Conservation (phyloP, 768 basidiomycete species). For the Trametes maxima region DNA sequence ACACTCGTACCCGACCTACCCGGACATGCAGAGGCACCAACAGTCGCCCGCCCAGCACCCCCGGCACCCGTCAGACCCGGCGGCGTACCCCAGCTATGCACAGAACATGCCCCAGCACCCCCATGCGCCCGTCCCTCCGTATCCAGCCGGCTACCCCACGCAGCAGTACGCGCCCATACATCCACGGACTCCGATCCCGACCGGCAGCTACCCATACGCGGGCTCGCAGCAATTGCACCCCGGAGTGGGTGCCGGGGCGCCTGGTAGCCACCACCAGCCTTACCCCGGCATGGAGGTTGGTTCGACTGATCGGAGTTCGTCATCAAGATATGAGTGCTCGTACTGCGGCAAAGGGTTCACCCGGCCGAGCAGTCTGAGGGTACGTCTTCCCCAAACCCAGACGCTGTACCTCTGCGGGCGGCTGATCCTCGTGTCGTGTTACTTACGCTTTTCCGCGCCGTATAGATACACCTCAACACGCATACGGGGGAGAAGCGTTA, state of each 20-base stretch:
- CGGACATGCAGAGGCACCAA: constrained; percentile 14
- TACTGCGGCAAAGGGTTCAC: constrained; percentile 85
- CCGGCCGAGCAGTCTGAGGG: constrained; percentile 82
- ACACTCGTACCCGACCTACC: constrained; percentile 15
- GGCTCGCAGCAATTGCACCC: constrained; percentile 47
- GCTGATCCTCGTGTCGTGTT: constrained; percentile 5
- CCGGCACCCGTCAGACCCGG: constrained; percentile 22
- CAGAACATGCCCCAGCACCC: constrained; percentile 8
- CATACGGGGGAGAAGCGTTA: constrained; percentile 86
- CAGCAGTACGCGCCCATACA: constrained; percentile 13
- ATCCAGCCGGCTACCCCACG: constrained; percentile 17
- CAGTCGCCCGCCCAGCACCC: constrained; percentile 19
- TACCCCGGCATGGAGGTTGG: constrained; percentile 18
- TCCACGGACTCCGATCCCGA: constrained; percentile 23
- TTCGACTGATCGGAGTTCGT: constrained; percentile 28
- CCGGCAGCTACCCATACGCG: constrained; percentile 32
- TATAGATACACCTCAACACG: constrained; percentile 80
- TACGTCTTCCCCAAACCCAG: constrained; percentile 30
- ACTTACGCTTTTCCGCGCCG: constrained; percentile 3
- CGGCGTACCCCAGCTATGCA: constrained; percentile 18
- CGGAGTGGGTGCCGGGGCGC: constrained; percentile 31
- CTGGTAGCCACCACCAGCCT: constrained; percentile 14
- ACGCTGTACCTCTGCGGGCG: background rate
- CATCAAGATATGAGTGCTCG: constrained; percentile 71
- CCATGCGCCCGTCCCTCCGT: constrained; percentile 12